Evolutionary conservation across 257 asterid species (phyloP).

Genomic region (Nicotiana paniculata): DNA sequence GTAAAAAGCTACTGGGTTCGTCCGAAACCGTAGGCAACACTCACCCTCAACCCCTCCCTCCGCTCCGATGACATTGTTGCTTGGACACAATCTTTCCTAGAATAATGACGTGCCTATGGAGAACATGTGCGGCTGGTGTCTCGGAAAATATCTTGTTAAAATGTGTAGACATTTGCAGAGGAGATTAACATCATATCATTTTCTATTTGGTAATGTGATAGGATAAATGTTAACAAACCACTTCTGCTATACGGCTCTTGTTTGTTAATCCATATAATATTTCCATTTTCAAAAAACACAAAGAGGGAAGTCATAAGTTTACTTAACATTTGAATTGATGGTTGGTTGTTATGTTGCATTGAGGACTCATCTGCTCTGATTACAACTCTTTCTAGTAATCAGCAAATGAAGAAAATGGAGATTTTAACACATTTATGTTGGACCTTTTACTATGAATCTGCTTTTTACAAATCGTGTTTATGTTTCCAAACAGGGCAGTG

Average conservation of each 20-base stretch:
- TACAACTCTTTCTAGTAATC: neutral
- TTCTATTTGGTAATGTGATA: neutral
- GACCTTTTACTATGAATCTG: neutral
- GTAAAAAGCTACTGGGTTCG: no score
- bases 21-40: no score
- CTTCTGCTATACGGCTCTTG: neutral
- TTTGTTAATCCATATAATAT: neutral
- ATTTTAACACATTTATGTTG: neutral
- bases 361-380: neutral
- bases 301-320: neutral
- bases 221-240: neutral
- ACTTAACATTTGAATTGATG: neutral
- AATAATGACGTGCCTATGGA: no score
- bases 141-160: no score
- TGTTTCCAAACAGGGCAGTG: slow-evolving; percentile 37
- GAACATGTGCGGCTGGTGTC: no score
- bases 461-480: neutral
- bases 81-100: neutral
- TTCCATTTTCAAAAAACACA: neutral
- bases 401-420: neutral
- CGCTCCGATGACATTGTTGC: neutral
- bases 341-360: neutral
- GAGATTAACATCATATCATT: neutral
- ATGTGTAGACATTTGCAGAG: neutral
- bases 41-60: no score